Percentiles rank a stretch among this genome's conserved stretches.
Evolutionary conservation across 306 rosid species (phyloP).

Genomic region (Vigna nakashimae): DNA sequence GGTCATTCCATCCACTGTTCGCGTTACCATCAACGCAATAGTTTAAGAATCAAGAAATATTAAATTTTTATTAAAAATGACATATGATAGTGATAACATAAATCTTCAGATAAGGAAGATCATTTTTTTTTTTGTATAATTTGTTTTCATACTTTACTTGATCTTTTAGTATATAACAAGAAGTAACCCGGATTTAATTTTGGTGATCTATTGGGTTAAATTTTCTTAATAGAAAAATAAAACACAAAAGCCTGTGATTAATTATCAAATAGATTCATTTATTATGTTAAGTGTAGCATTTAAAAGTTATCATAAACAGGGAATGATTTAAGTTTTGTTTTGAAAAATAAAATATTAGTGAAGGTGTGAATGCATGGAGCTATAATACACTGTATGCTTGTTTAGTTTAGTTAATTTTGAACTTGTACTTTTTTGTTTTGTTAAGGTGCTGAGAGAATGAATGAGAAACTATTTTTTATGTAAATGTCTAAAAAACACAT

Average conservation of each 20-base stretch:
- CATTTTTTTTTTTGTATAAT: not conserved
- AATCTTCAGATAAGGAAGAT: too few relatives aligned
- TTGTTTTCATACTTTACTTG: not conserved
- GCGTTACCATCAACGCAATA: too few relatives aligned
- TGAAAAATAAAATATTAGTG: not conserved
- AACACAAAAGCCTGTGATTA: too few relatives aligned
- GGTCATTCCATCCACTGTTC: not conserved
- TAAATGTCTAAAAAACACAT: not conserved
- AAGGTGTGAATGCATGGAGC: conserved; percentile 11
- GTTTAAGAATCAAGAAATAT: not conserved
- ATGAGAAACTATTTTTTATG: not conserved
- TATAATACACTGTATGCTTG: not conserved
- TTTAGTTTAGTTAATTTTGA: not conserved
- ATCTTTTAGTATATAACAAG: not conserved
- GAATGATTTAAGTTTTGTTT: not conserved
- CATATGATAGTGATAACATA: too few relatives aligned
- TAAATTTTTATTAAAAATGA: too few relatives aligned
- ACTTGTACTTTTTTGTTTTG: not conserved
- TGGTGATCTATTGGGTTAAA: not conserved
- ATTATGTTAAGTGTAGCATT: not conserved
- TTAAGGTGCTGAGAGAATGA: not conserved
- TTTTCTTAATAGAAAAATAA: not conserved
- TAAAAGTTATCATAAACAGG: not conserved
- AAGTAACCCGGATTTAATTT: not conserved
- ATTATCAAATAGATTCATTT: not conserved